Evolutionary conservation across 331 rosid genomes (phyloP).

Genomic region (Saraca asoca): DNA sequence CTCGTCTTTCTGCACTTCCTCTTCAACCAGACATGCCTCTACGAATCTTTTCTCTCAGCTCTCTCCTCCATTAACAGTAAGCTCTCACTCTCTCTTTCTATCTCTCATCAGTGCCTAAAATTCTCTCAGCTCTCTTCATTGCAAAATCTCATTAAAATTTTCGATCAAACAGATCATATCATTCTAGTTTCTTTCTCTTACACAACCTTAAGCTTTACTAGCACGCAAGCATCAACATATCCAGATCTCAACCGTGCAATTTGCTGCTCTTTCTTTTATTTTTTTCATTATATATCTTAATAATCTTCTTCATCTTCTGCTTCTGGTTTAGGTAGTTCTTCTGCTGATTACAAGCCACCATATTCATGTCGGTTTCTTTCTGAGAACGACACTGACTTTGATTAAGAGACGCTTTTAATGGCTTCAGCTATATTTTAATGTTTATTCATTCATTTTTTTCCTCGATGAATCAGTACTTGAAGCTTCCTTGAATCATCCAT

Average conservation of each 20-base stretch:
- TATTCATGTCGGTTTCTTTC: constrained; percentile 46
- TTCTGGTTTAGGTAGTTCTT: neutral
- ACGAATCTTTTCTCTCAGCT: constrained; percentile 10
- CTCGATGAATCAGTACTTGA: constrained; percentile 44
- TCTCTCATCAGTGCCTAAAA: neutral
- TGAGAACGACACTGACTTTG: constrained; percentile 33
- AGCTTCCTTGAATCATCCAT: constrained; percentile 56
- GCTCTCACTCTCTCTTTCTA: constrained; percentile 3
- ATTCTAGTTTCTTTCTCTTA: neutral
- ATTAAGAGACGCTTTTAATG: constrained; percentile 52
- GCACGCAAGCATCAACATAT: constrained; percentile 33
- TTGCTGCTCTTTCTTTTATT: neutral
- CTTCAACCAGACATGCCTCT: constrained; percentile 12
- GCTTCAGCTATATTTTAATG: constrained; percentile 31
- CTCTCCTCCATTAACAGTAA: constrained; percentile 36
- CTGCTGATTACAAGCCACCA: constrained; percentile 24
- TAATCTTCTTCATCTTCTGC: neutral
- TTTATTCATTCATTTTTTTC: constrained; percentile 16
- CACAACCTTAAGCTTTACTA: constrained; percentile 31
- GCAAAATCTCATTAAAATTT: neutral
- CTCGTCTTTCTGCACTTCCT: too few species aligned
- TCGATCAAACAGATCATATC: constrained; percentile 38
- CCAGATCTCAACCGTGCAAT: constrained; percentile 50
- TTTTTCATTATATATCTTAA: neutral
- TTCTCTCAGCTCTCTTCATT: neutral